These are phyloP conservation scores for Flaveria sonorensis DNA, from an alignment of 129 eudicot species.

Conservation along the genomic window DNA sequence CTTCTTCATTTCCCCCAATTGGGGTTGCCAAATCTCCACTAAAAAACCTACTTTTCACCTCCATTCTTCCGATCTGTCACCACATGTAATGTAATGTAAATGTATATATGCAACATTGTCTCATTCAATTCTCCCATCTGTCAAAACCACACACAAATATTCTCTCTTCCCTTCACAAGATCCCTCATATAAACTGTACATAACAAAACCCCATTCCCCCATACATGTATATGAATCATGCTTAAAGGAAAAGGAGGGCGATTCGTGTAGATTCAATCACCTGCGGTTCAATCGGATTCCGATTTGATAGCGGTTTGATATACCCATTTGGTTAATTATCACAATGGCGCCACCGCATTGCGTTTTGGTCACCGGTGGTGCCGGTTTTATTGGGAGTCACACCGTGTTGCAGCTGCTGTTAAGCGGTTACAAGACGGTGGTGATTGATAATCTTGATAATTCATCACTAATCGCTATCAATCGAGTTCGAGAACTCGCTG, in stretches of 20 bases:
- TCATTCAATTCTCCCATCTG: constrained; percentile 35
- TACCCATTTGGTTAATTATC: not conserved
- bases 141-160: constrained; percentile 22
- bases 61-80: constrained; percentile 36
- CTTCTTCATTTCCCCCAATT: constrained; percentile 16
- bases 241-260: constrained; percentile 7
- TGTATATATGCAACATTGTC: constrained; percentile 26
- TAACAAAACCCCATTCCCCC: constrained; percentile 3
- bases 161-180: constrained; percentile 28
- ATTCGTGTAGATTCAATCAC: constrained; percentile 22
- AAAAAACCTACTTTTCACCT: constrained; percentile 32
- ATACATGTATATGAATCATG: constrained; percentile 10
- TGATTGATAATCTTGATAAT: constrained; percentile 79
- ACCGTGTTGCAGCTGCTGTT: constrained; percentile 73
- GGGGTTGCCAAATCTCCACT: constrained; percentile 36
- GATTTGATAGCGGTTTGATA: constrained; percentile 3
- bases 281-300: constrained; percentile 19
- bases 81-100: constrained; percentile 15
- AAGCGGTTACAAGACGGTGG: constrained; percentile 71
- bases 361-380: constrained; percentile 85
- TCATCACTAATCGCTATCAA: constrained; percentile 58
- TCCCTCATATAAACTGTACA: constrained; percentile 38
- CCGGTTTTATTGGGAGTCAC: constrained; percentile 91
- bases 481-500: constrained; percentile 76
- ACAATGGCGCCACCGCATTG: constrained; percentile 50